Evolutionary conservation across 495 filamentous ascomycete species (phyloP).

Genomic region (Ascobolus immersus): DNA sequence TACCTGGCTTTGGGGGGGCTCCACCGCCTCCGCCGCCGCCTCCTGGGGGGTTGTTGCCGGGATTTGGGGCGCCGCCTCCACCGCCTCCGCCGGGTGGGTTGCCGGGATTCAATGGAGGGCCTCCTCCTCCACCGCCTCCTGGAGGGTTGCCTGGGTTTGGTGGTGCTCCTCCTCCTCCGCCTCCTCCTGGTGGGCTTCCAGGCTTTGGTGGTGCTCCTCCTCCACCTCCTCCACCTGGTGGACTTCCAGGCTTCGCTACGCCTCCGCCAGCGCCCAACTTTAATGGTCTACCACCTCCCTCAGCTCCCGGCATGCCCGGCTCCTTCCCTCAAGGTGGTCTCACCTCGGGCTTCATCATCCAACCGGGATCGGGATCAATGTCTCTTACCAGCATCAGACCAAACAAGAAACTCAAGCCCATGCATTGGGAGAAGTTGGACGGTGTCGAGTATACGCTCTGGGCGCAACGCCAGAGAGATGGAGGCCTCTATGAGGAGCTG

Average conservation of each 20-base stretch:
- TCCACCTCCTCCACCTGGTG: constrained; percentile 13
- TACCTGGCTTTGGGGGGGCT: constrained; percentile 5
- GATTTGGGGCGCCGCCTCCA: constrained; percentile 10
- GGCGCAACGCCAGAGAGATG: constrained; percentile 58
- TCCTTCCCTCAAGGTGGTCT: constrained; percentile 20
- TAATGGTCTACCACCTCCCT: constrained; percentile 6
- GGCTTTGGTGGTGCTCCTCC: constrained; percentile 9
- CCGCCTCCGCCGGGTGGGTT: constrained; percentile 11
- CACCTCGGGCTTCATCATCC: constrained; percentile 9
- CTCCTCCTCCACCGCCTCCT: constrained; percentile 7
- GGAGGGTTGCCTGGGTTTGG: constrained; percentile 6
- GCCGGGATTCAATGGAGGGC: constrained; percentile 4
- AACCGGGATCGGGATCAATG: constrained; percentile 7
- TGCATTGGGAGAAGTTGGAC: constrained; percentile 98
- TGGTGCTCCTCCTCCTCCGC: constrained; percentile 6
- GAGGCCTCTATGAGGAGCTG: constrained; percentile 77
- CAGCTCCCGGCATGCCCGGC: constrained; percentile 9
- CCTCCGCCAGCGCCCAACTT: constrained; percentile 13
- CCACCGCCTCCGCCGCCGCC: constrained; percentile 7
- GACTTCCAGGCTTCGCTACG: constrained; percentile 5
- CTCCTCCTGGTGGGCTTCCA: constrained; percentile 6
- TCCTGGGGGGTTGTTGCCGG: constrained; percentile 7
- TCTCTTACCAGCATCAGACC: constrained; percentile 44
- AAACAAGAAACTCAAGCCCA: constrained; percentile 96
- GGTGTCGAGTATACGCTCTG: constrained; percentile 82